Evolutionary conservation across 164 flowering plant species (phyloP).

Genomic region (Liriodendron chinense): DNA sequence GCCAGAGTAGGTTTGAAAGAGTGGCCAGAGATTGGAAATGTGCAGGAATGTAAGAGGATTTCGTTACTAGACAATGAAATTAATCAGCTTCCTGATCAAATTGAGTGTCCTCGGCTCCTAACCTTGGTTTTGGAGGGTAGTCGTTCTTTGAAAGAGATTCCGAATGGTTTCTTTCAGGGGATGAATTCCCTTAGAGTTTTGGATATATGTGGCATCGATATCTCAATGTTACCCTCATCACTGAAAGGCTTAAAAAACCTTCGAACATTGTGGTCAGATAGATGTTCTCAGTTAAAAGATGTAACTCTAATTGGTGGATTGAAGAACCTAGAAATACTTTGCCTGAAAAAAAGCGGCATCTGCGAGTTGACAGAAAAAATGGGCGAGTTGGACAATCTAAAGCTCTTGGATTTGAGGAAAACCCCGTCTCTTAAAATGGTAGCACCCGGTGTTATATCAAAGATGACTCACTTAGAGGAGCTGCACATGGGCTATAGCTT

Average conservation of each 20-base stretch:
- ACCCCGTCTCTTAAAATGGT: not conserved
- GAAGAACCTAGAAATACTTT: not conserved
- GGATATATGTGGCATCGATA: slow-evolving; percentile 2
- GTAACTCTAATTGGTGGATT: not conserved
- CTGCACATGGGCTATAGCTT: not conserved
- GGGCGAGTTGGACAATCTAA: not conserved
- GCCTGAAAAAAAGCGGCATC: not conserved
- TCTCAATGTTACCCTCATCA: slow-evolving; percentile 6
- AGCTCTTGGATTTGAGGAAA: not conserved
- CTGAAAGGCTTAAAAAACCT: slow-evolving; percentile 7
- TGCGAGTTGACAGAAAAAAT: not conserved
- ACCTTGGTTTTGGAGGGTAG: slow-evolving; percentile 6
- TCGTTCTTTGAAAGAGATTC: not conserved
- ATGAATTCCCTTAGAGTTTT: slow-evolving; percentile 11
- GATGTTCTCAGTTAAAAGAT: not conserved
- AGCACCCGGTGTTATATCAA: not conserved
- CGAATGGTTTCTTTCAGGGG: slow-evolving; percentile 8
- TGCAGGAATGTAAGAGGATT: not conserved
- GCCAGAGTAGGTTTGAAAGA: not conserved
- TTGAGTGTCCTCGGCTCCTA: slow-evolving; percentile 8
- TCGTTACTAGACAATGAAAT: slow-evolving; percentile 3
- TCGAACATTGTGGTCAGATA: slow-evolving; percentile 4
- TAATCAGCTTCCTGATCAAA: not conserved
- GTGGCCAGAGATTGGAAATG: slow-evolving; percentile 12
- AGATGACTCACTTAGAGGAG: slow-evolving; percentile 6